A percentile compares a stretch with the other conserved stretches of the same genome.
Conservation (phyloP, 306 rosid species). For the Lupinus albus region DNA sequence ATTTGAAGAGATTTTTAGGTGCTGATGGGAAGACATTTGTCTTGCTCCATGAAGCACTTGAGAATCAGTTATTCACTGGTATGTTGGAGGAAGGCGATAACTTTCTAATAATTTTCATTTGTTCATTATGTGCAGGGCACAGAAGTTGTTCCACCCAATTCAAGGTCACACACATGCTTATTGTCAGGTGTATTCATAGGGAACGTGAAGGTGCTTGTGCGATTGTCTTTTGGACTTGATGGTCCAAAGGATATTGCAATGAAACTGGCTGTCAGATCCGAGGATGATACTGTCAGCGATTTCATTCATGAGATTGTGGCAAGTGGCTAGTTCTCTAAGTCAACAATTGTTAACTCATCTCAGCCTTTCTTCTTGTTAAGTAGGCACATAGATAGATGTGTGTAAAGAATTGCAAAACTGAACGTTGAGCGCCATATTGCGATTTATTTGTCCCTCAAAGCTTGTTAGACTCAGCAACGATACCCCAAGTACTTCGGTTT, state of each 20-base stretch:
- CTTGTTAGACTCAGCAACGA: no score
- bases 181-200: constrained; percentile 89
- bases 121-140: constrained; percentile 69
- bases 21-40: constrained; percentile 3
- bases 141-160: constrained; percentile 81
- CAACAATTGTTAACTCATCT: constrained; percentile 39
- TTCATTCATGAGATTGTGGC: constrained; percentile 91
- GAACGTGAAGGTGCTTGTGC: constrained; percentile 76
- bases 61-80: not conserved
- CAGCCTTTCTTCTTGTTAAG: constrained; percentile 40
- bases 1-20: not conserved
- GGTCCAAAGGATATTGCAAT: constrained; percentile 91
- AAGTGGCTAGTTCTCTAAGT: constrained; percentile 64
- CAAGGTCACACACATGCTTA: constrained; percentile 85
- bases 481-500: constrained; percentile 23
- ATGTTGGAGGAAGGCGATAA: constrained; percentile 1
- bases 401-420: constrained; percentile 50
- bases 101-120: constrained; percentile 1
- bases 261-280: constrained; percentile 88
- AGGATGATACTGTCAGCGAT: constrained; percentile 72
- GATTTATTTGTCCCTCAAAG: constrained; percentile 29
- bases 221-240: constrained; percentile 85
- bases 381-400: constrained; percentile 46
- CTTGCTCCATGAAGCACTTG: not conserved
- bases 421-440: constrained; percentile 28